Conservation (phyloP, 257 asterid genomes). For the Ballota nigra region DNA sequence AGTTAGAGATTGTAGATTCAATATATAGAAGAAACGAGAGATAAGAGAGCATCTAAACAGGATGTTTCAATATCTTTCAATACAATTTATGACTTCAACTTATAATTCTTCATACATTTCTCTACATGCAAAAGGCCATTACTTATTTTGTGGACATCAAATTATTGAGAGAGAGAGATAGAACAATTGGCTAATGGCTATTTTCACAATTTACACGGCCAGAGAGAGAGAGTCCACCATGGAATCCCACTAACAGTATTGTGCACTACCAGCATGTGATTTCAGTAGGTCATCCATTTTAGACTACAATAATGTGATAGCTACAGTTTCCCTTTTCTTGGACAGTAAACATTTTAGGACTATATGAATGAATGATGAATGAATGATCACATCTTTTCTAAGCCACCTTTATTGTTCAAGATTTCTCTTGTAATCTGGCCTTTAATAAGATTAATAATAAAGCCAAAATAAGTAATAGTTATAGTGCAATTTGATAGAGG, state of each 20-base stretch:
- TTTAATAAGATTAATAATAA: not conserved
- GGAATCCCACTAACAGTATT: constrained; percentile 22
- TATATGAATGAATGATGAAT: not conserved
- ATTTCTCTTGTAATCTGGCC: no score
- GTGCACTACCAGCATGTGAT: constrained; percentile 23
- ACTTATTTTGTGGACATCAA: constrained; percentile 7
- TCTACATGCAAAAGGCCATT: no score
- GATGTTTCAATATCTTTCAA: no score
- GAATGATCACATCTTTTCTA: not conserved
- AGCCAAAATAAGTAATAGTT: not conserved
- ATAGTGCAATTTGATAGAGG: not conserved
- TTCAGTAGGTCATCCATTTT: constrained; percentile 18
- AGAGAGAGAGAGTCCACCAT: constrained; percentile 3
- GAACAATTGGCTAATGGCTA: not conserved
- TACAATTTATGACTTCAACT: no score
- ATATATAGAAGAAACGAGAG: no score
- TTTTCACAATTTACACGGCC: constrained; percentile 11
- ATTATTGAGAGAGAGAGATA: constrained; percentile 3
- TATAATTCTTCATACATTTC: no score
- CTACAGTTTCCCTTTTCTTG: constrained; percentile 23
- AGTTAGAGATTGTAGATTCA: no score
- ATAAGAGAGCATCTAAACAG: no score
- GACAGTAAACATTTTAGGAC: constrained; percentile 10
- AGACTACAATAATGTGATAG: constrained; percentile 18
- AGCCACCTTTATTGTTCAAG: no score